Evolutionary conservation across 2,329 filamentous ascomycete genomes (phyloP).

Genomic region (Alternaria brassicae): DNA sequence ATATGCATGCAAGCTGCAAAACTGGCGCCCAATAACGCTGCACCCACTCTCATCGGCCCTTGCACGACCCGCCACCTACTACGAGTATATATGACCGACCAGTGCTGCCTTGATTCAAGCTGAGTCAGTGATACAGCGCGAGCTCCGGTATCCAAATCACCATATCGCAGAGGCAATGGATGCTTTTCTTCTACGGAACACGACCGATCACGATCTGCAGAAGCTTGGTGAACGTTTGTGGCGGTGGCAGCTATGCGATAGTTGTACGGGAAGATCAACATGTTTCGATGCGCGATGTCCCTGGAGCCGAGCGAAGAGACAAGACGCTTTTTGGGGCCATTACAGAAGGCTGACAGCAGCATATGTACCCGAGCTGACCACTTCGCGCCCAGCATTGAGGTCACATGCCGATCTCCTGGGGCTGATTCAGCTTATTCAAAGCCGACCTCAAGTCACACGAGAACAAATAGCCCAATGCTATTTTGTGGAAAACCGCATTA

Average conservation of each 20-base stretch:
- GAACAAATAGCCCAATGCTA: neutral
- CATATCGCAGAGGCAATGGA: neutral
- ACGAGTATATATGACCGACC: neutral
- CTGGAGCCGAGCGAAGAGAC: slow-evolving; percentile 11
- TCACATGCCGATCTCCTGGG: slow-evolving; percentile 5
- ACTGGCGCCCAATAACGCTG: neutral
- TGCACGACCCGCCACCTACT: neutral
- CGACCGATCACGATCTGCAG: neutral
- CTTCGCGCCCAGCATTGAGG: neutral
- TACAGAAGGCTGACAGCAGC: slow-evolving; percentile 9
- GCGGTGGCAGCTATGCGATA: neutral
- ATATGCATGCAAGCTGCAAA: too few relatives aligned
- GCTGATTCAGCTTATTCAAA: slow-evolving; percentile 6
- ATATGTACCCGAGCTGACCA: slow-evolving; percentile 6
- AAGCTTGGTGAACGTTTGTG: neutral
- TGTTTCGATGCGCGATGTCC: slow-evolving; percentile 1
- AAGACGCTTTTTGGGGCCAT: slow-evolving; percentile 3
- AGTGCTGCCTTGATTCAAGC: neutral
- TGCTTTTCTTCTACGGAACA: neutral
- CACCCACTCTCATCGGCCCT: neutral
- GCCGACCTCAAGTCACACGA: neutral
- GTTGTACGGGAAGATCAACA: neutral
- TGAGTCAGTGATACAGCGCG: neutral
- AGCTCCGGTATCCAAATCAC: neutral
- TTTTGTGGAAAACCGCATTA: neutral